These are phyloP conservation scores for Verticillium dahliae DNA, from an alignment of 2,329 filamentous ascomycete species.

Conservation along the genomic window DNA sequence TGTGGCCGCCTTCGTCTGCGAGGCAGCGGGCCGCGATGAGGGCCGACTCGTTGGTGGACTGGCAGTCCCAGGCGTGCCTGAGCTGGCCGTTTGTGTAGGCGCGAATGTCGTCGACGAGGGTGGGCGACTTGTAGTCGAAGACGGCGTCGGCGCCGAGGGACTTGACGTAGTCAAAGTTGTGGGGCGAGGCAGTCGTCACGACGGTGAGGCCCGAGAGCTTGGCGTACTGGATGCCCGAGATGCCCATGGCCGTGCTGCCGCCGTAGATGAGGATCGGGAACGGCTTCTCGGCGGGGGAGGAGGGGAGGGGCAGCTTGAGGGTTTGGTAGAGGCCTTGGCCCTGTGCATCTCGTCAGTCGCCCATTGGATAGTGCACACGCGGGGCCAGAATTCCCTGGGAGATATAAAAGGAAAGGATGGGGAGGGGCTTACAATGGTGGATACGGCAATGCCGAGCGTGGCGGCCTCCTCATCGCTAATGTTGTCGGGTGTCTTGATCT, in stretches of 20 bases:
- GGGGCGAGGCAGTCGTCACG: conserved; percentile 22
- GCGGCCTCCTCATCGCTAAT: conserved; percentile 40
- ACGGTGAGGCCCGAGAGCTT: conserved; percentile 26
- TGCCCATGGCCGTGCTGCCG: conserved; percentile 47
- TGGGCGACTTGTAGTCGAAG: conserved; percentile 22
- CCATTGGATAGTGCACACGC: not conserved
- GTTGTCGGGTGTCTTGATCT: conserved; percentile 36
- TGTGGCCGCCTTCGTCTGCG: conserved; percentile 19
- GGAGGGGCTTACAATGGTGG: conserved; percentile 26
- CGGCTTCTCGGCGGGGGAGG: conserved; percentile 24
- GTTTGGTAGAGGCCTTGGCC: conserved; percentile 42
- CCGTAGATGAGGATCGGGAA: conserved; percentile 33
- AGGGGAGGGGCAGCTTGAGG: conserved; percentile 39
- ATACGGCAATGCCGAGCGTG: conserved; percentile 33
- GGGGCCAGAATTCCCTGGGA: too few species aligned
- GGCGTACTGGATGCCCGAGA: conserved; percentile 34
- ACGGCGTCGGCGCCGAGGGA: conserved; percentile 21
- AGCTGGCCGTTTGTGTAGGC: conserved; percentile 15
- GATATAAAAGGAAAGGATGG: not conserved
- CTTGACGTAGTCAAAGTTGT: conserved; percentile 27
- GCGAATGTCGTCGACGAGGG: conserved; percentile 17
- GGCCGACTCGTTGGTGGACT: conserved; percentile 4
- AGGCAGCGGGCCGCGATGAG: conserved; percentile 16
- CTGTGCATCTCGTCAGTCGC: conserved; percentile 14
- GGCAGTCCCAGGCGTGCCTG: conserved; percentile 19